Conservation (phyloP, 2,329 filamentous ascomycete genomes). For the Diaporthe eres region DNA sequence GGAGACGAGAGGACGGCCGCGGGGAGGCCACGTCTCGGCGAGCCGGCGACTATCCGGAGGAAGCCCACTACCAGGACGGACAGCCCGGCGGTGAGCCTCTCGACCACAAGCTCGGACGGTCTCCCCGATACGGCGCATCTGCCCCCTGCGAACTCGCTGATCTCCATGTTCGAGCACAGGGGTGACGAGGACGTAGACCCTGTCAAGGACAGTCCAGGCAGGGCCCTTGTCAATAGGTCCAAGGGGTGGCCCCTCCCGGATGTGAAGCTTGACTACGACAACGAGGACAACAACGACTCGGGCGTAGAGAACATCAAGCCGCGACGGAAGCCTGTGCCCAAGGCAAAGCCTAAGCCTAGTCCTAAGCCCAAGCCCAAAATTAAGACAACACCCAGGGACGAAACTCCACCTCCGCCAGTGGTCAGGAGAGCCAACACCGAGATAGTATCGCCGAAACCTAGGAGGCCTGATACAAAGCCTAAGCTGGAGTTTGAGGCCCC, state of each 20-base stretch:
- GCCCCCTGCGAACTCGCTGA: conserved; percentile 73
- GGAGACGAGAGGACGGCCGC: not conserved
- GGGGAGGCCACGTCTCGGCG: conserved; percentile 47
- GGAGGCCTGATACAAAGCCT: conserved; percentile 49
- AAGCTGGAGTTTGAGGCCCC: conserved; percentile 51
- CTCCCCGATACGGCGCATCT: conserved; percentile 70
- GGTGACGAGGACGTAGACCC: conserved; percentile 48
- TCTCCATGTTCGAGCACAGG: conserved; percentile 77
- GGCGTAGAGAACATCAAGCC: conserved; percentile 16
- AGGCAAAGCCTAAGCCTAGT: conserved; percentile 45
- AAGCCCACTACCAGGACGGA: conserved; percentile 43
- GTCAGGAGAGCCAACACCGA: conserved; percentile 43
- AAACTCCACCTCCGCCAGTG: conserved; percentile 43
- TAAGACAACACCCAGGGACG: conserved; percentile 1
- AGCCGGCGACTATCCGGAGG: conserved; percentile 36
- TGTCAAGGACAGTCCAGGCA: conserved; percentile 49
- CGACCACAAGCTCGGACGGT: conserved; percentile 50
- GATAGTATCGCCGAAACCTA: conserved; percentile 53
- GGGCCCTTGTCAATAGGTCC: conserved; percentile 37
- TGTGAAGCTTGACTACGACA: not conserved
- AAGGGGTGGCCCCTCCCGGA: conserved; percentile 48
- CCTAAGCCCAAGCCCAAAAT: conserved; percentile 45
- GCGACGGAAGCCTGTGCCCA: conserved; percentile 25
- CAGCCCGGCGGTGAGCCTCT: conserved; percentile 50
- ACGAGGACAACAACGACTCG: conserved; percentile 27